Base-by-base conservation (phyloP, 2,329 filamentous ascomycete genomes). In the Shiraia sp. region DNA sequence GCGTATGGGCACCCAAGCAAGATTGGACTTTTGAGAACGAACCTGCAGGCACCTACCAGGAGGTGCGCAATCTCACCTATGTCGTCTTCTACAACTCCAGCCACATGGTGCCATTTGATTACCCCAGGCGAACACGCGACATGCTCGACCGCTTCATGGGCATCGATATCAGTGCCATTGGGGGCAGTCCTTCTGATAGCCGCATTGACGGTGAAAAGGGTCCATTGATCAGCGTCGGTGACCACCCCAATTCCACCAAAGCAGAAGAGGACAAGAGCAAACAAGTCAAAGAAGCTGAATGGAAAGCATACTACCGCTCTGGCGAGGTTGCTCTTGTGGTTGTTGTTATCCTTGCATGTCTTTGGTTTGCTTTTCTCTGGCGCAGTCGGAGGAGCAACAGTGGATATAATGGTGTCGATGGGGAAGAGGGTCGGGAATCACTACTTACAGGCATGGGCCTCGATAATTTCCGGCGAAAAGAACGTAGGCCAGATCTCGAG, bases 81-180 rank as follows among this genome's bases (percentile, higher is more conserved):
- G 85, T 99, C 23, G 78, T 95, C 28, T 96, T 97, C 72, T 89
- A 95, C 76, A 95, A 99, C 69, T 85, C 90, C 12, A 95, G 88
- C 35, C 93, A 99, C 71, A 99, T 99, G 93, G 93, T 99, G 1
- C 95, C 93, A 1, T 97, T 93, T 63, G 92, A 99, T 70, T 88
- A 87, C 58, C 86, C 92, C 1, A 84, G 90, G 33, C 86, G 90
- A 47, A 87, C 85, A 14, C 83, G 92, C 48, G 93, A 97, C 68
- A 99, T 99, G 93, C 83, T 99, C 12, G 92, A 99, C 70, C 87
- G 93, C 28, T 96, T 99, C 73, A 90, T 97, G 80, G 82, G 83
- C 34, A 89, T 99, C 28, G 90, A 97, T 64, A 95, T 97, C 53
- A 87, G 82, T 57, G 86, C 81, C 61, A 95, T 96, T 53, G 92